Percentiles rank a stretch among this genome's conserved stretches.
Evolutionary conservation across 495 filamentous ascomycete species (phyloP).

Genomic region (Penicillium turbatum): DNA sequence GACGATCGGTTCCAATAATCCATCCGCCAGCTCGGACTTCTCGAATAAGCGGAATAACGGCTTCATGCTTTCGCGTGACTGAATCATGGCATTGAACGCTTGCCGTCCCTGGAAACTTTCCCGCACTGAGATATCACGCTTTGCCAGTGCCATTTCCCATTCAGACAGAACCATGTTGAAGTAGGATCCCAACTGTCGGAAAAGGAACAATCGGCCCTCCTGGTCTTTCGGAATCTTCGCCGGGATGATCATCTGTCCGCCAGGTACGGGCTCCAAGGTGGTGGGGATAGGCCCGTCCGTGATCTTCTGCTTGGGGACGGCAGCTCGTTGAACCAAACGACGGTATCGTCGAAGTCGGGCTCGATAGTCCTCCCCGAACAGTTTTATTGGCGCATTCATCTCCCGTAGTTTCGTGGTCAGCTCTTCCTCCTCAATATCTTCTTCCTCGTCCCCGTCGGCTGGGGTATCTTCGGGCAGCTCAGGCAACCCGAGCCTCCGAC

Average conservation of each 20-base stretch:
- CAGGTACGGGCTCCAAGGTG: constrained; percentile 67
- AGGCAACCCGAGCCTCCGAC: constrained; percentile 62
- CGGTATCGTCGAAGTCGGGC: constrained; percentile 66
- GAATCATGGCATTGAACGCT: constrained; percentile 73
- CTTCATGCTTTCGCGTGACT: constrained; percentile 77
- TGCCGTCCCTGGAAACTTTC: constrained; percentile 72
- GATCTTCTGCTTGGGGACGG: constrained; percentile 49
- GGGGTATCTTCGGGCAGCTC: constrained; percentile 54
- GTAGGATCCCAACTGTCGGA: constrained; percentile 84
- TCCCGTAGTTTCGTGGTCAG: constrained; percentile 62
- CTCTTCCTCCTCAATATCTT: constrained; percentile 70
- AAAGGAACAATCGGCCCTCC: constrained; percentile 61
- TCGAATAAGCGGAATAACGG: constrained; percentile 91
- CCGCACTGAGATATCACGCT: constrained; percentile 57
- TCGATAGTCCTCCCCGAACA: constrained; percentile 83
- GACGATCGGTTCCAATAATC: constrained; percentile 76
- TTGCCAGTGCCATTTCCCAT: constrained; percentile 76
- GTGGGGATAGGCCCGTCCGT: constrained; percentile 63
- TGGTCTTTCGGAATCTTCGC: constrained; percentile 51
- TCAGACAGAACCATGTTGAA: constrained; percentile 89
- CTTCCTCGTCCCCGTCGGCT: constrained; percentile 42
- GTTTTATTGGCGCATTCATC: constrained; percentile 62
- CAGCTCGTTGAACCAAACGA: constrained; percentile 45
- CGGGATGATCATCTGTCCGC: constrained; percentile 82
- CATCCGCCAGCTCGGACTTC: constrained; percentile 68